These are phyloP conservation scores for Eucalyptus albens DNA, from an alignment of 345 rosid species.

Conservation along the genomic window DNA sequence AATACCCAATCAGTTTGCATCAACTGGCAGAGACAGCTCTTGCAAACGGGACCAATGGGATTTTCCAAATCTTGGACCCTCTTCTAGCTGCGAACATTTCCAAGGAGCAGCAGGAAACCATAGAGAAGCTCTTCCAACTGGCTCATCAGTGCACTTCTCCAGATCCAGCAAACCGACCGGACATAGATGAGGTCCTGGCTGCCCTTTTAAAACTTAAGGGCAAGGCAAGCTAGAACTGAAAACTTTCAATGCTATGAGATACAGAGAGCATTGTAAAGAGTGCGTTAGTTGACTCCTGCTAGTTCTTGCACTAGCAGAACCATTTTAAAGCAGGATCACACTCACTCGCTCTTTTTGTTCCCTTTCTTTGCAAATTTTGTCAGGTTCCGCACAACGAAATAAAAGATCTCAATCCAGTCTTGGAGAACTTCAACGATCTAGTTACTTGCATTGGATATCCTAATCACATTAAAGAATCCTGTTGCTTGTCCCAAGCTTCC, in stretches of 20 bases:
- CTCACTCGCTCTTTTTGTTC: background rate
- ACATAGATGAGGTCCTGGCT: constrained; percentile 44
- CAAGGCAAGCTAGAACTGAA: background rate
- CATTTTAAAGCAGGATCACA: background rate
- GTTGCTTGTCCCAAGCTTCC: background rate
- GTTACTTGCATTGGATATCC: background rate
- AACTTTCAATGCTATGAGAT: background rate
- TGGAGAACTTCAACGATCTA: background rate
- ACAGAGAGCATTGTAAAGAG: background rate
- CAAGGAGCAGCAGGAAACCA: constrained; percentile 5
- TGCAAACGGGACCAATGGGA: constrained; percentile 17
- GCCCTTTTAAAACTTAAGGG: constrained; percentile 27
- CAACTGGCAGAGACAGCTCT: constrained; percentile 41
- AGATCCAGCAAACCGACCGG: constrained; percentile 56
- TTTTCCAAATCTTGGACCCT: constrained; percentile 37
- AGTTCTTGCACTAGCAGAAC: background rate
- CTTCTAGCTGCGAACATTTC: constrained; percentile 1
- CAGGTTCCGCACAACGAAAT: background rate
- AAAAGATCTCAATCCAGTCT: background rate
- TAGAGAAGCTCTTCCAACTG: constrained; percentile 29
- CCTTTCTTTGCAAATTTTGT: background rate
- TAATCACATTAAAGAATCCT: background rate
- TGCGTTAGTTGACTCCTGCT: background rate
- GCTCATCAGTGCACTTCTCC: constrained; percentile 46
- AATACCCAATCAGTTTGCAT: constrained; percentile 30